phyloP scores from a whole-genome alignment of 2,329 filamentous ascomycete species.

The Colletotrichum falcatum region DNA sequence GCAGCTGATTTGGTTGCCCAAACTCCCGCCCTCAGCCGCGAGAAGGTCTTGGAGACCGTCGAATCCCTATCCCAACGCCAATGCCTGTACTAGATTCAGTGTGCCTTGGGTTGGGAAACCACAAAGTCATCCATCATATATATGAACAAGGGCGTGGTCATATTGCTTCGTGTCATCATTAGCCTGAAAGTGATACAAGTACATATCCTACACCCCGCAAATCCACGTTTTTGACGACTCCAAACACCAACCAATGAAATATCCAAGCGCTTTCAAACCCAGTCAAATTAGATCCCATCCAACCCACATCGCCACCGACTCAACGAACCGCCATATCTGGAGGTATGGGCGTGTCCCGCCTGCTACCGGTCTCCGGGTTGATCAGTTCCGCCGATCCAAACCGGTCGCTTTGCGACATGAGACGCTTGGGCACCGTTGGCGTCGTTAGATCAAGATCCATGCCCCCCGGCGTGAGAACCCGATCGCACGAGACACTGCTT shows the following conservation, averaged over 20 bases:
- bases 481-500: slow-evolving; percentile 53
- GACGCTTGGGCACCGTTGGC: slow-evolving; percentile 49
- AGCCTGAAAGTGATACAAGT: slow-evolving; percentile 21
- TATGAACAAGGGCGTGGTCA: slow-evolving; percentile 10
- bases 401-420: slow-evolving; percentile 35
- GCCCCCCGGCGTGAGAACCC: slow-evolving; percentile 47
- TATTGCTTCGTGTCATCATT: slow-evolving; percentile 36
- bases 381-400: slow-evolving; percentile 48
- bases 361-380: slow-evolving; percentile 46
- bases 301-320: not conserved
- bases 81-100: not conserved
- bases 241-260: slow-evolving; percentile 21
- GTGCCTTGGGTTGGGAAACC: not conserved
- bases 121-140: slow-evolving; percentile 10
- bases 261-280: not conserved
- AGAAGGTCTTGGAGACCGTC: not conserved
- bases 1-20: not conserved
- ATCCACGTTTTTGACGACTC: slow-evolving; percentile 4
- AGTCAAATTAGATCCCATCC: not conserved
- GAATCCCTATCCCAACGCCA: not conserved
- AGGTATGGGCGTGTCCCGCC: slow-evolving; percentile 53
- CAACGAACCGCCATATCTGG: slow-evolving; percentile 45
- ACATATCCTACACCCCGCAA: slow-evolving; percentile 33
- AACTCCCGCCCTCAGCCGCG: not conserved
- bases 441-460: slow-evolving; percentile 55